phyloP scores from a whole-genome alignment of 2,329 filamentous ascomycete genomes.

The Pseudopyricularia cyperi region DNA sequence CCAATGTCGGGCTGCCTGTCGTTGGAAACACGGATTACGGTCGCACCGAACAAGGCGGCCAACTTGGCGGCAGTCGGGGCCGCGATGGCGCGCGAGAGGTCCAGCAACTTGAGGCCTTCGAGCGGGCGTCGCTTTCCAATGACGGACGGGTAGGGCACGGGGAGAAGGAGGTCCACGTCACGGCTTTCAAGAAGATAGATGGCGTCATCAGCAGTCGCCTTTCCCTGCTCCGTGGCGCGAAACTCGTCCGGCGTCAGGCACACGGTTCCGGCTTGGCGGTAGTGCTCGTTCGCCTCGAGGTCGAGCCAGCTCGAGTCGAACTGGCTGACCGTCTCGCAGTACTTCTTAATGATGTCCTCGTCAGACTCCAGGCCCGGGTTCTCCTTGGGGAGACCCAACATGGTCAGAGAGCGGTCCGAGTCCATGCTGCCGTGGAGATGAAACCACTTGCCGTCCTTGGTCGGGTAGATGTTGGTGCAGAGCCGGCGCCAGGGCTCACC shows the following conservation, averaged over 20 bases:
- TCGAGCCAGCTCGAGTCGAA: conserved; percentile 25
- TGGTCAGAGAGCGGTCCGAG: conserved; percentile 24
- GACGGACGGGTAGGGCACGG: conserved; percentile 23
- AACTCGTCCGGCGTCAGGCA: conserved; percentile 29
- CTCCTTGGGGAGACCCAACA: conserved; percentile 28
- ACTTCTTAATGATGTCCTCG: conserved; percentile 16
- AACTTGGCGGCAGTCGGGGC: conserved; percentile 28
- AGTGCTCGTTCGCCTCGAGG: conserved; percentile 23
- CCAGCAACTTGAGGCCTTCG: conserved; percentile 34
- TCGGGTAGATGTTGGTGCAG: conserved; percentile 9
- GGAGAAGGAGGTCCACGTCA: conserved; percentile 26
- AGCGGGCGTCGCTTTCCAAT: conserved; percentile 21
- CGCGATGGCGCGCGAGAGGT: conserved; percentile 34
- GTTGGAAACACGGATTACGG: conserved; percentile 30
- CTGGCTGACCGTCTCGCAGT: conserved; percentile 14
- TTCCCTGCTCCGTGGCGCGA: conserved; percentile 23
- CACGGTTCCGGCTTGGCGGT: conserved; percentile 28
- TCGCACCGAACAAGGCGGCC: conserved; percentile 29
- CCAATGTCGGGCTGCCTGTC: conserved; percentile 27
- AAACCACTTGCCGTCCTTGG: conserved; percentile 29
- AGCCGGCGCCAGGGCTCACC: conserved; percentile 31
- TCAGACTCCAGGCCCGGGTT: conserved; percentile 14
- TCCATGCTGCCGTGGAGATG: conserved; percentile 36
- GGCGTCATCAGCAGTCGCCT: conserved; percentile 24
- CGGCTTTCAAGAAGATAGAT: conserved; percentile 34